Base-by-base conservation (phyloP, 2,329 filamentous ascomycete species). In the Talaromyces sp. region DNA sequence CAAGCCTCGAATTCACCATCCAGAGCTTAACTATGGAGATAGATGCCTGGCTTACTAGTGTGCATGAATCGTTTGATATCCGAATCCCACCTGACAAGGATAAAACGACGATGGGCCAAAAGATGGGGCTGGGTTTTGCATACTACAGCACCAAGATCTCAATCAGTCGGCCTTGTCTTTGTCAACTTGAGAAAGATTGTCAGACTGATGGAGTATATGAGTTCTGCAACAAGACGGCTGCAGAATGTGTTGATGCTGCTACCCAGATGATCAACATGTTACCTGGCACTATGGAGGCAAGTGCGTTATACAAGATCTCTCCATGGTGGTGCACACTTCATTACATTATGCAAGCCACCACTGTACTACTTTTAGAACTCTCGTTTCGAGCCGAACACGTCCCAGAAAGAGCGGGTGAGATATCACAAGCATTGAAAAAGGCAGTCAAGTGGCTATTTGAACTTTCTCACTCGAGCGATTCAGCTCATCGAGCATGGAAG, bases 301-400 rank as follows among this genome's bases (percentile, higher is more conserved):
- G 67, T 7, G 62, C 71, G 0, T 63, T 78, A 10, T 68, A 76
- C 56, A 68, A 67, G 17, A 66, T 72, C 15, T 71, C 72, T 1
- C 74, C 74, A 13, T 78, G 76, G 76, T 78, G 75, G 74, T 75
- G 70, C 60, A 69, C 75, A 15, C 64, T 78, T 13, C 75, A 78
- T 60, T 75, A 73, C 54, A 64, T 78, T 6, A 76, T 78, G 66
- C 76, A 78, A 63, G 70, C 76, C 13, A 70, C 72, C 0, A 73
- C 73, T 2, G 68, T 78, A 1, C 67, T 78, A 19, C 69, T 77
- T n/a, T 66, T 77, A 13, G 76, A 78, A 56, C 67, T 78, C 10
- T 67, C 74, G 13, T 77, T 75, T 48, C 64, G 68, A 28, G 69
- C 69, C n/a, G 70, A 75, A 43, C 75, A 78, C 61, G 73, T 75